Base-by-base conservation (phyloP, 2,329 filamentous ascomycete genomes). In the Fusarium brachygibbosum region DNA sequence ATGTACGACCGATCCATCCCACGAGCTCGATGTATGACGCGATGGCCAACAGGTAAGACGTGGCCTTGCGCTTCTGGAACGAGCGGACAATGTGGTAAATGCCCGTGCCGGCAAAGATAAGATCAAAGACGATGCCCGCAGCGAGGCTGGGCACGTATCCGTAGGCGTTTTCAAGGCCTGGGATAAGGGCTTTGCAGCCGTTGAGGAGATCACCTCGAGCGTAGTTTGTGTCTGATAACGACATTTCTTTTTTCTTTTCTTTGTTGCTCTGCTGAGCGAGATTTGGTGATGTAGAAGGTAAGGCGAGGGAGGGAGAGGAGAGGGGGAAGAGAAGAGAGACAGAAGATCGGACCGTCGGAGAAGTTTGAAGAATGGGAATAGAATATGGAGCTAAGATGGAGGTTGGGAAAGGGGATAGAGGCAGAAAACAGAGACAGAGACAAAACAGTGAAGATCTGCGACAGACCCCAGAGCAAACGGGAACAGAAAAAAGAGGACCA, bases 1-100 rank as follows among this genome's bases (percentile, higher is more conserved):
- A 85, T 5, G 82, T 79, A 32, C 84, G 79, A 14, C 79, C 83
- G 4, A 78, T 79, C 84, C 84, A 86, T 34, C 84, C 84, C 42
- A 85, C 75, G 12, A 83, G 63, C 66, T 85, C 84, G 58, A 71
- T 60, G 17, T 66, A 71, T 6, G 68, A 59, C 2, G 68, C 37
- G 13, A 71, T 69, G 0, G 69, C 61, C 16, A 71, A 21, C 1
- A 71, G 38, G 21, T 71, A 71, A 4, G 69, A 71, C 13, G 69
- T 71, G 16, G 58, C 65, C 7, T 54, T 68, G 23, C 57, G 63
- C 61, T 58, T 71, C 31, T 71, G 68, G 29, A 71, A 56, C n/a
- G 69, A 72, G 12, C 63, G 57, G 40, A 69, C 40, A 17, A 68
- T 52, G 44, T 72, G 69, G 31, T 68, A 71, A 29, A 68, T 59